Evolutionary conservation across 1,284 basidiomycete species (phyloP).

Genomic region (Cyathus pygmaeus): DNA sequence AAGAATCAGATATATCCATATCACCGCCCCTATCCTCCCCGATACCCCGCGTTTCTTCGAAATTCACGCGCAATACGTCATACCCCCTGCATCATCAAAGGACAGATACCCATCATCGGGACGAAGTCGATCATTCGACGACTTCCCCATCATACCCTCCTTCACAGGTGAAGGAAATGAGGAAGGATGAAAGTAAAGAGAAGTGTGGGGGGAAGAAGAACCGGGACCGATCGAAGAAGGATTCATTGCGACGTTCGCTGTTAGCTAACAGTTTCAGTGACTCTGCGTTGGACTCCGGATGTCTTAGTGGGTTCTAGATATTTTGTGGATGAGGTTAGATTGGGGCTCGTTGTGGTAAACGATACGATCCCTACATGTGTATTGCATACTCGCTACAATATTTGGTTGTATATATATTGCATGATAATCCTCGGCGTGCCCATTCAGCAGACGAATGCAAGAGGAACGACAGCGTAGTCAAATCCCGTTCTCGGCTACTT

Average conservation of each 20-base stretch:
- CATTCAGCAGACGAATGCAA: too few relatives aligned
- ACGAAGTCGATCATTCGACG: constrained; percentile 35
- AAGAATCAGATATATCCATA: constrained; percentile 56
- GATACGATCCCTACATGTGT: too few relatives aligned
- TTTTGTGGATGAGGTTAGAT: not conserved
- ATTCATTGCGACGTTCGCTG: not conserved
- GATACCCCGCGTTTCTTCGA: constrained; percentile 30
- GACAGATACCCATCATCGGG: constrained; percentile 38
- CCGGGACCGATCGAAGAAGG: constrained; percentile 4
- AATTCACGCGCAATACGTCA: constrained; percentile 21
- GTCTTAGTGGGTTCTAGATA: constrained; percentile 20
- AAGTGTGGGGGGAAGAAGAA: constrained; percentile 12
- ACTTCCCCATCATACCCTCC: constrained; percentile 54
- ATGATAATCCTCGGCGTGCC: too few relatives aligned
- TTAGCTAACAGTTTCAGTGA: constrained; percentile 1
- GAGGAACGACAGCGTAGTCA: too few relatives aligned
- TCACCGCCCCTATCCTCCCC: constrained; percentile 33
- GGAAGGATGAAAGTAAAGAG: constrained; percentile 16
- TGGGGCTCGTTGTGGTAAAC: too few relatives aligned
- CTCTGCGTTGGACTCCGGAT: constrained; percentile 7
- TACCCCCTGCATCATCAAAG: constrained; percentile 22
- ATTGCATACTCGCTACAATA: too few relatives aligned
- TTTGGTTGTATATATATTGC: too few relatives aligned
- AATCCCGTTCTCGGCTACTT: too few relatives aligned
- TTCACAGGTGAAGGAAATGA: constrained; percentile 27